phyloP scores from a whole-genome alignment of 108 stramenopile genomes.

The Skeletonema tropicum region DNA sequence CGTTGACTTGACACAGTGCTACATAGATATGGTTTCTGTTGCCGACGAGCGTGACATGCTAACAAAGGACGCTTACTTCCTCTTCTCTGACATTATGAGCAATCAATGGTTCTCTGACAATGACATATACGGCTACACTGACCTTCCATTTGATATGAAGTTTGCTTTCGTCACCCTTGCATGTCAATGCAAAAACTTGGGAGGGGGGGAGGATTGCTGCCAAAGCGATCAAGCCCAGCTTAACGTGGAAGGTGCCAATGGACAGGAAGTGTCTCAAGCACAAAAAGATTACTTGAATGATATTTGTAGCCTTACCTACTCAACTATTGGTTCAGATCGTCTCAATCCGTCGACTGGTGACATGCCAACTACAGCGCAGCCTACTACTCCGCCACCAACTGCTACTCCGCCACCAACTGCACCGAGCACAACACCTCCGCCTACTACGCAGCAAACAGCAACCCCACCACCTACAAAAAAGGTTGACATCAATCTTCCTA shows the following conservation, averaged over 20 bases:
- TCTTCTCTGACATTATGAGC: neutral
- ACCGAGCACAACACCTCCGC: neutral
- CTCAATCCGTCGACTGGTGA: neutral
- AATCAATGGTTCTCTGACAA: conserved; percentile 6
- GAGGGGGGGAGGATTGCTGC: conserved; percentile 24
- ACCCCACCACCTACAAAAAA: neutral
- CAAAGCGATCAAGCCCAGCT: conserved; percentile 7
- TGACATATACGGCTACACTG: neutral
- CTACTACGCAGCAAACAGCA: neutral
- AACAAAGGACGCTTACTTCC: neutral
- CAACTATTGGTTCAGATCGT: conserved; percentile 9
- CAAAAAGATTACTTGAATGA: conserved; percentile 18
- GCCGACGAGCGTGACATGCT: neutral
- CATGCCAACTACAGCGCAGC: neutral
- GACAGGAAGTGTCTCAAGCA: conserved; percentile 15
- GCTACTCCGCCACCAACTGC: neutral
- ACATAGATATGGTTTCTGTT: neutral
- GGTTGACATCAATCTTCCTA: neutral
- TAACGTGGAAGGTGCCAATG: conserved; percentile 13
- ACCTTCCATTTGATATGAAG: conserved; percentile 4
- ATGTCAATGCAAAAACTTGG: conserved; percentile 20
- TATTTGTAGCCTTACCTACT: conserved; percentile 7
- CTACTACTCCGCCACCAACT: neutral
- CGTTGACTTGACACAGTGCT: conserved; percentile 1
- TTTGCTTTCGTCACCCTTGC: conserved; percentile 27